Conservation (phyloP, 2,329 filamentous ascomycete genomes). For the Biscogniauxia marginata region DNA sequence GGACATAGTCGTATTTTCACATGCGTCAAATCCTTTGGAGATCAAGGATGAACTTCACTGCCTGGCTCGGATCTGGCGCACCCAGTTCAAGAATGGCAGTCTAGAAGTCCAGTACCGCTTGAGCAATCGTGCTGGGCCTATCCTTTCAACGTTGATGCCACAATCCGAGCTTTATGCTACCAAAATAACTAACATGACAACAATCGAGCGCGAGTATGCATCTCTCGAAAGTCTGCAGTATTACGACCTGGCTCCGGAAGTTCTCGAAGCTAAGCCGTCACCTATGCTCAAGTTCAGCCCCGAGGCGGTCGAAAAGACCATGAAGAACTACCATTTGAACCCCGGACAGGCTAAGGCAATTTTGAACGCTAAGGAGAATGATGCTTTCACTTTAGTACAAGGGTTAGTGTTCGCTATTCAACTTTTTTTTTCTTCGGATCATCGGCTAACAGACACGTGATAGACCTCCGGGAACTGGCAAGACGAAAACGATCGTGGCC, state of each 20-base stretch:
- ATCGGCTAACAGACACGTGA: slow-evolving; percentile 30
- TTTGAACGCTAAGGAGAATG: slow-evolving; percentile 88
- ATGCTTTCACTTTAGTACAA: slow-evolving; percentile 95
- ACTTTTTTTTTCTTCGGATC: background rate
- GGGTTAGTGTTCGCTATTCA: slow-evolving; percentile 51
- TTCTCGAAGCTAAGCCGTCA: slow-evolving; percentile 84
- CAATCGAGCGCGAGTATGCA: slow-evolving; percentile 92
- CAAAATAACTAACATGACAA: slow-evolving; percentile 90
- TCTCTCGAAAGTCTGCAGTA: slow-evolving; percentile 88
- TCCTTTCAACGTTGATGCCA: slow-evolving; percentile 64
- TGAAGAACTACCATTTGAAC: slow-evolving; percentile 81
- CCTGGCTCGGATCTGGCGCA: slow-evolving; percentile 78
- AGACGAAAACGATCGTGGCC: slow-evolving; percentile 96
- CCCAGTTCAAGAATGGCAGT: slow-evolving; percentile 75
- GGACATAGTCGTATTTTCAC: slow-evolving; percentile 85
- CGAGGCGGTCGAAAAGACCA: slow-evolving; percentile 65
- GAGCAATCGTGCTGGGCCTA: slow-evolving; percentile 62
- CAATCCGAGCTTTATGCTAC: slow-evolving; percentile 69
- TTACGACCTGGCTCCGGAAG: slow-evolving; percentile 93
- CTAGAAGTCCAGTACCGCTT: slow-evolving; percentile 86
- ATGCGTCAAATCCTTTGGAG: slow-evolving; percentile 66
- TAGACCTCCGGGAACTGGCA: slow-evolving; percentile 90
- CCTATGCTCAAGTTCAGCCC: slow-evolving; percentile 80
- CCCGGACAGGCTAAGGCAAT: slow-evolving; percentile 87
- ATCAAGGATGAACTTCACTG: slow-evolving; percentile 71